phyloP scores from a whole-genome alignment of 139 green algal species.

The Chlamydomonas sp. region DNA sequence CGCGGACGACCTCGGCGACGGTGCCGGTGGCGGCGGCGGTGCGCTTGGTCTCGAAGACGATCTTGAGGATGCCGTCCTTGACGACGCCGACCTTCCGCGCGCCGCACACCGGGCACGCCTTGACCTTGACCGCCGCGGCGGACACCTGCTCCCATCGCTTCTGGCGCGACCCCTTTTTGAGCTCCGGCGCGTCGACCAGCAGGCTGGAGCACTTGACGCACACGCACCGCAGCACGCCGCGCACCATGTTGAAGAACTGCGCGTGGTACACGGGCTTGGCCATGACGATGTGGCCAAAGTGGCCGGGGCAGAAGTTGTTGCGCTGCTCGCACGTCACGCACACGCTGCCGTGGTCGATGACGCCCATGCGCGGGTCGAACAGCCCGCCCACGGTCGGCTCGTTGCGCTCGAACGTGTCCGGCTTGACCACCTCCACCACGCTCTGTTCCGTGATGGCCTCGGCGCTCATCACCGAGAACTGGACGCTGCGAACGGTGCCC shows the following conservation, averaged over 20 bases:
- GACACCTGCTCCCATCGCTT: conserved; percentile 18
- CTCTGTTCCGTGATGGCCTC: conserved; percentile 81
- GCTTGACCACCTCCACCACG: conserved; percentile 62
- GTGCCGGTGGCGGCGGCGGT: neutral
- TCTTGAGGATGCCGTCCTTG: neutral
- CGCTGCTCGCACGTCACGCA: conserved; percentile 63
- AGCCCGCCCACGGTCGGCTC: conserved; percentile 70
- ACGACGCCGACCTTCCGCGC: neutral
- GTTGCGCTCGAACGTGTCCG: conserved; percentile 74
- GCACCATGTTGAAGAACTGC: conserved; percentile 84
- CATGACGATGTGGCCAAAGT: conserved; percentile 96
- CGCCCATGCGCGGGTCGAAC: conserved; percentile 83
- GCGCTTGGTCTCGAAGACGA: conserved; percentile 17
- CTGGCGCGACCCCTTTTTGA: conserved; percentile 5
- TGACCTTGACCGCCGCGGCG: conserved; percentile 9
- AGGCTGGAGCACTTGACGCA: conserved; percentile 77
- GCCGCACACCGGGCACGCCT: neutral
- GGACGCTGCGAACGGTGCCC: conserved; percentile 69
- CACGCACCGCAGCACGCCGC: conserved; percentile 85
- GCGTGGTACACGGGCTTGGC: conserved; percentile 87
- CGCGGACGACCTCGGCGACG: neutral
- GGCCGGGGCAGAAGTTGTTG: conserved; percentile 80
- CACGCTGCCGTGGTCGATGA: conserved; percentile 64
- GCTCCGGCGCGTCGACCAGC: conserved; percentile 34
- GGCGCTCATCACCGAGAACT: conserved; percentile 87